Conservation (phyloP, 2,329 filamentous ascomycete genomes). For the Capronia americana region DNA sequence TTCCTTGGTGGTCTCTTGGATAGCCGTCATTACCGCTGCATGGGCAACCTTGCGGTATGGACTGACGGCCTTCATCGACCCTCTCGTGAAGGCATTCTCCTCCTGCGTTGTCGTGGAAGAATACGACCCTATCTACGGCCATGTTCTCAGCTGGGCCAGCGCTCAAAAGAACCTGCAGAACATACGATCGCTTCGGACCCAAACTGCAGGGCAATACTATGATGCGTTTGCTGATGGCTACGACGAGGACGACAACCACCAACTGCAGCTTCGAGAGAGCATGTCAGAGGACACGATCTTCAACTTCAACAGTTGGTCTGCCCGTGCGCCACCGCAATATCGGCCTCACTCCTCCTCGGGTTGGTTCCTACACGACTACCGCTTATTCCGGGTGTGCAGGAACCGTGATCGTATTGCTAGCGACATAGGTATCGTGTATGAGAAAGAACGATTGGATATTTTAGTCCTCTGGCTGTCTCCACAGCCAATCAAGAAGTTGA, state of each 20-base stretch:
- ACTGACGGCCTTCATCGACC: conserved; percentile 42
- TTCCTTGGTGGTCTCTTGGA: conserved; percentile 53
- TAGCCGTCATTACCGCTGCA: conserved; percentile 51
- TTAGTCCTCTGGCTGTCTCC: conserved; percentile 57
- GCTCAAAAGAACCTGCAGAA: conserved; percentile 59
- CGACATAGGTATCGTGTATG: conserved; percentile 38
- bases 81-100: conserved; percentile 49
- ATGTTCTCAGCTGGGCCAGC: conserved; percentile 66
- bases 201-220: conserved; percentile 55
- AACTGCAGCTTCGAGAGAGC: conserved; percentile 31
- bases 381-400: conserved; percentile 52
- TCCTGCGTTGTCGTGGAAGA: conserved; percentile 59
- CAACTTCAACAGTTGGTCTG: conserved; percentile 58
- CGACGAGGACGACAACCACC: conserved; percentile 44
- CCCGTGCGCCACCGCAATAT: conserved; percentile 56
- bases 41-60: conserved; percentile 48
- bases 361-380: conserved; percentile 52
- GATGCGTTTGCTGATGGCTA: conserved; percentile 44
- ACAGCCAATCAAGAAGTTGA: conserved; percentile 55
- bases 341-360: conserved; percentile 57
- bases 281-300: conserved; percentile 53
- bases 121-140: conserved; percentile 64
- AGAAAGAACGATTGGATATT: conserved; percentile 53
- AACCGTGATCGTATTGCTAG: conserved; percentile 43
- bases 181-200: conserved; percentile 62